A percentile compares a stretch with the other conserved stretches of the same genome.
Evolutionary conservation across 495 filamentous ascomycete species (phyloP).

Genomic region (Penicillium diatomitis): DNA sequence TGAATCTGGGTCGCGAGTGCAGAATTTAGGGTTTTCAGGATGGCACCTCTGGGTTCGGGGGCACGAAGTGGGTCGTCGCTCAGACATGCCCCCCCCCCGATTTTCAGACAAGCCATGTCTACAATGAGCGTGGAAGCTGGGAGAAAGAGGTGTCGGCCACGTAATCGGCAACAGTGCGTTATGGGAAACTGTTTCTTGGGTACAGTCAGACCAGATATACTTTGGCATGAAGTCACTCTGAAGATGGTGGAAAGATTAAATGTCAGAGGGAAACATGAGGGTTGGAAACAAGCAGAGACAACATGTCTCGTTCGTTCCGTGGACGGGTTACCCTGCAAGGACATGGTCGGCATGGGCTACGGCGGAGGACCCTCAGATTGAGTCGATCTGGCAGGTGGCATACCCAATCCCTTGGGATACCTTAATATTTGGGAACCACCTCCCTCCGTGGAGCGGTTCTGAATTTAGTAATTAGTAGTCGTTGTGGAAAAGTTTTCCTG

Average conservation of each 20-base stretch:
- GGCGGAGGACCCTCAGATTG: constrained; percentile 8
- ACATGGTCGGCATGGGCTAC: background rate
- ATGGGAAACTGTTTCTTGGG: no score
- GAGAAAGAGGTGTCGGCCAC: no score
- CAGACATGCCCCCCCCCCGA: no score
- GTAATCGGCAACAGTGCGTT: no score
- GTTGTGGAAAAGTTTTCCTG: constrained; percentile 9
- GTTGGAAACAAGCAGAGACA: background rate
- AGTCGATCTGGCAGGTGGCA: constrained; percentile 7
- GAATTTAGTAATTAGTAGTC: background rate
- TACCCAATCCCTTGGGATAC: background rate
- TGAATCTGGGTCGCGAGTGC: background rate
- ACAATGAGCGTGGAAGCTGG: no score
- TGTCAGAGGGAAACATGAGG: background rate
- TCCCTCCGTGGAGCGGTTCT: no score
- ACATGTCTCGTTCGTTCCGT: no score
- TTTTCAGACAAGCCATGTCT: no score
- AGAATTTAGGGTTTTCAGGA: background rate
- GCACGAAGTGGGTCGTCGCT: no score
- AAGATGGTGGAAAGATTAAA: background rate
- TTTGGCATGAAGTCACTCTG: no score
- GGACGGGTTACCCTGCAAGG: background rate
- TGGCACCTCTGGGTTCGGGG: constrained; percentile 1
- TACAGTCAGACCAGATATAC: no score
- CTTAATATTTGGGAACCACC: background rate